Conservation (phyloP, 2,329 filamentous ascomycete genomes). For the Apiospora hydei region DNA sequence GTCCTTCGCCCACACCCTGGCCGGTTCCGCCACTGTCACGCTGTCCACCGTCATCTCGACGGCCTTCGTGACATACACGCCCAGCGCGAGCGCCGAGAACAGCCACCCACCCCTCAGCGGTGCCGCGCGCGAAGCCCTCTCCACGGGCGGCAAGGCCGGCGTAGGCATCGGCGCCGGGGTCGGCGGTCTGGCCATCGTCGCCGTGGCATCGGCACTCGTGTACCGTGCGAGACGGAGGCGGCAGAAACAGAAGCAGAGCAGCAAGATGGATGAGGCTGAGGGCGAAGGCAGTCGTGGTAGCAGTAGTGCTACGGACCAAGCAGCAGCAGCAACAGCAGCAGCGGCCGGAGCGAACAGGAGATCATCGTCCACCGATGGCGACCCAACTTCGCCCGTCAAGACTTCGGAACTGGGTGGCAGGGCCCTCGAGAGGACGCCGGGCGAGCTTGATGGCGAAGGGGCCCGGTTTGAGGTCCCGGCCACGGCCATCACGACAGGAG, state of each 20-base stretch:
- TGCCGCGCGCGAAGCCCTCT: not conserved
- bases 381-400: not conserved
- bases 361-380: not conserved
- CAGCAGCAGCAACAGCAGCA: not conserved
- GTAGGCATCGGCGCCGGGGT: constrained; percentile 15
- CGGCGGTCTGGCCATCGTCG: constrained; percentile 9
- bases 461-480: constrained; percentile 14
- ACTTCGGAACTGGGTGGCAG: constrained; percentile 3
- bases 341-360: not conserved
- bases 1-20: constrained; percentile 16
- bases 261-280: not conserved
- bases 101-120: not conserved
- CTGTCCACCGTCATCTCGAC: constrained; percentile 21
- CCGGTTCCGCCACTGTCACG: constrained; percentile 15
- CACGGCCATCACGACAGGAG: constrained; percentile 14
- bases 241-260: not conserved
- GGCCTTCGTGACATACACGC: constrained; percentile 23
- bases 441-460: not conserved
- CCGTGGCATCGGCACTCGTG: constrained; percentile 6
- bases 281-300: not conserved
- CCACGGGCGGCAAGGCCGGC: constrained; percentile 17
- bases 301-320: not conserved
- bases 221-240: not conserved
- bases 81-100: not conserved
- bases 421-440: constrained; percentile 12